Conservation (phyloP, 2,329 filamentous ascomycete species). For the Pseudonectria foliicola region DNA sequence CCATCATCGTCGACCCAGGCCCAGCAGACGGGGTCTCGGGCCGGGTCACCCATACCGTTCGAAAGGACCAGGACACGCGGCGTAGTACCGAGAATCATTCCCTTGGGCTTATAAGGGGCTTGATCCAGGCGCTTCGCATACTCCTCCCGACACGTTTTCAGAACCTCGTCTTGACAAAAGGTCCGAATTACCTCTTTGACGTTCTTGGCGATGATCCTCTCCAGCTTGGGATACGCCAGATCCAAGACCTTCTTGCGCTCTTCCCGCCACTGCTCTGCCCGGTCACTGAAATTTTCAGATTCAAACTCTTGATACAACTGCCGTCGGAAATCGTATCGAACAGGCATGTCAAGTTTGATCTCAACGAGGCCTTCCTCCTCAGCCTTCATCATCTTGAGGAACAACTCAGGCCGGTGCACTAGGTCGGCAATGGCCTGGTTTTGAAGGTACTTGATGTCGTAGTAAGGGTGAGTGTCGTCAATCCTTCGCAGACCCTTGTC, state of each 20-base stretch:
- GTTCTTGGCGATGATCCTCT: constrained; percentile 77
- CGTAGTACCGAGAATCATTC: constrained; percentile 79
- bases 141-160: constrained; percentile 80
- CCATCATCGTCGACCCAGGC: constrained; percentile 92
- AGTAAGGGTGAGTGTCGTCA: constrained; percentile 91
- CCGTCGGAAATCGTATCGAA: constrained; percentile 67
- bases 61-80: constrained; percentile 83
- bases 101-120: constrained; percentile 91
- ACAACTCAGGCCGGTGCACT: constrained; percentile 77
- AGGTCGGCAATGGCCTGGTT: constrained; percentile 81
- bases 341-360: constrained; percentile 71
- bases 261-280: constrained; percentile 91
- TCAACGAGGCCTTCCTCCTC: constrained; percentile 91
- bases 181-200: constrained; percentile 93
- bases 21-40: constrained; percentile 79
- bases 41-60: constrained; percentile 69
- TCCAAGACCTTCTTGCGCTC: constrained; percentile 82
- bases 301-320: constrained; percentile 77
- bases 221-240: constrained; percentile 70
- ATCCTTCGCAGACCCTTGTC: constrained; percentile 92
- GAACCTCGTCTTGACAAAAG: constrained; percentile 86
- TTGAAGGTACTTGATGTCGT: constrained; percentile 94
- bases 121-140: constrained; percentile 89
- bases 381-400: constrained; percentile 94
- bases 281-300: constrained; percentile 91